phyloP scores from a whole-genome alignment of 345 rosid species.

The Rhizophora apiculata region DNA sequence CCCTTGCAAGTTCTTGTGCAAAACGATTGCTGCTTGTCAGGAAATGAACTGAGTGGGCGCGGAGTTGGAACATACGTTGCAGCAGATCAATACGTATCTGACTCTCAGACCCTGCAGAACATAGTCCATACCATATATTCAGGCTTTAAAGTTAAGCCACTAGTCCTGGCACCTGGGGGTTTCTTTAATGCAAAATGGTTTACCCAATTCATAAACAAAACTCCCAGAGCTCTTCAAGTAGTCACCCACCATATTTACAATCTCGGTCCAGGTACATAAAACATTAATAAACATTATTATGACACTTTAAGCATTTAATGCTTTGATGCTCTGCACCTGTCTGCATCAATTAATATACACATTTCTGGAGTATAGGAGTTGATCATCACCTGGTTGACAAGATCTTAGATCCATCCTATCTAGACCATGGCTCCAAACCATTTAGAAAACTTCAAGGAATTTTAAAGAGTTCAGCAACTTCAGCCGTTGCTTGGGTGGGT shows the following conservation, averaged over 20 bases:
- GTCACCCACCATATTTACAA: slow-evolving; percentile 58
- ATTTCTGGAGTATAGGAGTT: slow-evolving; percentile 30
- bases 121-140: slow-evolving; percentile 26
- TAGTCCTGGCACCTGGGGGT: slow-evolving; percentile 49
- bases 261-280: slow-evolving; percentile 44
- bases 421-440: slow-evolving; percentile 25
- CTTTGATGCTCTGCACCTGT: background rate
- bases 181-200: slow-evolving; percentile 47
- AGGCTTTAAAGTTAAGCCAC: slow-evolving; percentile 37
- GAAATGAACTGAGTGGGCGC: slow-evolving; percentile 49
- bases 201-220: slow-evolving; percentile 25
- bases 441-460: slow-evolving; percentile 36
- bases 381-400: slow-evolving; percentile 40
- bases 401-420: slow-evolving; percentile 48
- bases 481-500: slow-evolving; percentile 61
- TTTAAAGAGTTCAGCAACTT: slow-evolving; percentile 34
- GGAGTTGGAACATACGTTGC: slow-evolving; percentile 37
- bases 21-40: slow-evolving; percentile 17
- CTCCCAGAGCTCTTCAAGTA: slow-evolving; percentile 34
- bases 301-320: background rate
- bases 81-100: slow-evolving; percentile 43
- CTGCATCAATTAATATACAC: background rate
- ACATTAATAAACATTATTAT: background rate
- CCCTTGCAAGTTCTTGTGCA: background rate
- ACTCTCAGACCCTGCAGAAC: slow-evolving; percentile 23